Evolutionary conservation across 202 grass and related monocot genomes (phyloP), one percentile per base, ranked within the genome.

Genomic region (Digitaria exilis): DNA sequence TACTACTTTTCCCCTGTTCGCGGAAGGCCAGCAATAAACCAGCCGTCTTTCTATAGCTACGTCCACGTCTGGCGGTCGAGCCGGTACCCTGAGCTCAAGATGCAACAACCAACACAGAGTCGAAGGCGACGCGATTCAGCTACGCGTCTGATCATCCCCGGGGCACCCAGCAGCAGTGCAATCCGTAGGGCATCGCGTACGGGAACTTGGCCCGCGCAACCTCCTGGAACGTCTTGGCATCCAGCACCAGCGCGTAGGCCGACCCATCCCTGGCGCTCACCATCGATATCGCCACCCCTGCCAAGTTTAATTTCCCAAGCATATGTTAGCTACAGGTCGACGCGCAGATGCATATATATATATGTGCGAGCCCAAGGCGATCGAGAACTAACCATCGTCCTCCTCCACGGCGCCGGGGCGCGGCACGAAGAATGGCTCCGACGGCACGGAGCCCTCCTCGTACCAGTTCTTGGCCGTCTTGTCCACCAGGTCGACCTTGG

Each of bases 91-190:
- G 43, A 34, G 25, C 9, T 44, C 52, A 42, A 54, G 32, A 34
- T 3, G 13, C 22, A 32, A 28, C 22, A 32, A 28, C 18, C 12
- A 41, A 52, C 75, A 80, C 24, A 61, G 68, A 9, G 44, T 49
- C 46, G 11, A 45, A 12, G 43, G 43, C 64, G 64, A 41, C 18
- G 37, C 55, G 2, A 31, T 19, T 3, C 14, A 70, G 21, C 50
- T 70, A 69, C 2, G 49, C 45, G 41, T 81, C 6, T n/a, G 64
- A 54, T 48, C 79, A 54, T 48, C 79, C 66, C 86, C 91, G 92
- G n/a, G 96, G 93, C 76, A 99, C 86, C 96, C 96, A 99, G 62
- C 96, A 99, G 12, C 96, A 94, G 81, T 99, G 96, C 89, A 99
- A 61, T 0, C 96, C 96, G 80, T 99, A 99, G n/a, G 96, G 96